Conservation (phyloP, 148 eudicot genomes). For the Vaccinium corymbosum region DNA sequence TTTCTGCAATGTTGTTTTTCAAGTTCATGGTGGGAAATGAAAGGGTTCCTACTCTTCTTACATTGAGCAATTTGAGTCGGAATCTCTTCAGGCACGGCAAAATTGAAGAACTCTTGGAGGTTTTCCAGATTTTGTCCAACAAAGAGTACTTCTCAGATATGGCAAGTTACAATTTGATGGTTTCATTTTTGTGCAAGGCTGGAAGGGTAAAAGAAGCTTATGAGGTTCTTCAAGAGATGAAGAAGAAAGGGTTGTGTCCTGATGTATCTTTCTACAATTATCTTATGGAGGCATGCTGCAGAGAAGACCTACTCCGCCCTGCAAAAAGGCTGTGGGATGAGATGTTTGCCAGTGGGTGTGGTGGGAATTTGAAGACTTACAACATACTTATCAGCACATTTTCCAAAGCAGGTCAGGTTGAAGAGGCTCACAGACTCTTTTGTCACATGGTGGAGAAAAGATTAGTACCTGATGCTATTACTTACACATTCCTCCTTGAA, state of each 20-base stretch:
- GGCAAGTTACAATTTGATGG: conserved; percentile 55
- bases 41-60: conserved; percentile 45
- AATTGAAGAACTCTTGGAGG: conserved; percentile 53
- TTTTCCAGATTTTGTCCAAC: conserved; percentile 43
- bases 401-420: conserved; percentile 44
- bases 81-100: conserved; percentile 56
- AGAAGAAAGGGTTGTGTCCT: conserved; percentile 62
- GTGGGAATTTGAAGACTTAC: conserved; percentile 59
- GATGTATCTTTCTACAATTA: conserved; percentile 63
- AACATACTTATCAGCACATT: conserved; percentile 60
- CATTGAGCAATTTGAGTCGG: conserved; percentile 49
- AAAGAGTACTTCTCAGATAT: conserved; percentile 53
- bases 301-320: conserved; percentile 79
- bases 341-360: conserved; percentile 74
- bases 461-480: conserved; percentile 43
- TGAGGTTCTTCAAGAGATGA: conserved; percentile 65
- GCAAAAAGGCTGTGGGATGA: conserved; percentile 93
- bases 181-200: conserved; percentile 58
- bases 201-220: conserved; percentile 76
- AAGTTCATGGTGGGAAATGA: conserved; percentile 62
- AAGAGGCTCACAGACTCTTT: conserved; percentile 55
- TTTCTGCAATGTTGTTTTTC: conserved; percentile 54
- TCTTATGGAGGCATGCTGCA: conserved; percentile 83
- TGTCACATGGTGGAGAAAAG: conserved; percentile 56
- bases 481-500: conserved; percentile 54